A percentile compares a stretch with the other conserved stretches of the same genome.
Evolutionary conservation across 345 rosid genomes (phyloP).

Genomic region (Anastatica hierochuntica): DNA sequence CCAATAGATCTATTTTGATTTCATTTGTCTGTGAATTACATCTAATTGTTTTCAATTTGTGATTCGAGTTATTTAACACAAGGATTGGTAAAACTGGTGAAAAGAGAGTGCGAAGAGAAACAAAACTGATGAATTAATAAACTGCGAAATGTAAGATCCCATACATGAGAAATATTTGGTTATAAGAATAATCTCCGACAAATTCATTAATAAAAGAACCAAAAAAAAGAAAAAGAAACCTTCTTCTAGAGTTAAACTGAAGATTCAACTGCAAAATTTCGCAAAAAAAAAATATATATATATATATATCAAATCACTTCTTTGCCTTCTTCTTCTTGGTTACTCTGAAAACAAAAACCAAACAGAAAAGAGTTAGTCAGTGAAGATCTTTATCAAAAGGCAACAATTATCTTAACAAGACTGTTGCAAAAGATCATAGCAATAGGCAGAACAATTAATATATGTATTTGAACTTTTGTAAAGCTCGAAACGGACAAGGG

Average conservation of each 20-base stretch:
- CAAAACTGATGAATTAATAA: background rate
- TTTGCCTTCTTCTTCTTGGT: conserved; percentile 33
- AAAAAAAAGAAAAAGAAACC: background rate
- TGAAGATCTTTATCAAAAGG: background rate
- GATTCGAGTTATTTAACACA: no score
- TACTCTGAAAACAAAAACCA: conserved; percentile 16
- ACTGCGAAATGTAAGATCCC: background rate
- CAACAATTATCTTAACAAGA: background rate
- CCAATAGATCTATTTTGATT: no score
- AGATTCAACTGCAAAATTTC: background rate
- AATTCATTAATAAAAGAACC: background rate
- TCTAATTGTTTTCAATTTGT: no score
- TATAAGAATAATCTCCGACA: background rate
- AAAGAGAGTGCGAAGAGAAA: no score
- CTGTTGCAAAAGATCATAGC: no score
- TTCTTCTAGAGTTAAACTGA: conserved; percentile 2
- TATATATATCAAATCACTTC: conserved; percentile 31
- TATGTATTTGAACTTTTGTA: no score
- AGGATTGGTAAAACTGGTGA: no score
- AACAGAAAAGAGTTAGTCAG: background rate
- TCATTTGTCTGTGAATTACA: no score
- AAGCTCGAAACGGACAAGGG: background rate
- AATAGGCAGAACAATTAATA: background rate
- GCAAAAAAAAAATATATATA: no score
- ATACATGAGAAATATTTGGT: background rate